These are phyloP conservation scores for Sarocladium strictum DNA, from an alignment of 2,329 filamentous ascomycete species.

Conservation along the genomic window DNA sequence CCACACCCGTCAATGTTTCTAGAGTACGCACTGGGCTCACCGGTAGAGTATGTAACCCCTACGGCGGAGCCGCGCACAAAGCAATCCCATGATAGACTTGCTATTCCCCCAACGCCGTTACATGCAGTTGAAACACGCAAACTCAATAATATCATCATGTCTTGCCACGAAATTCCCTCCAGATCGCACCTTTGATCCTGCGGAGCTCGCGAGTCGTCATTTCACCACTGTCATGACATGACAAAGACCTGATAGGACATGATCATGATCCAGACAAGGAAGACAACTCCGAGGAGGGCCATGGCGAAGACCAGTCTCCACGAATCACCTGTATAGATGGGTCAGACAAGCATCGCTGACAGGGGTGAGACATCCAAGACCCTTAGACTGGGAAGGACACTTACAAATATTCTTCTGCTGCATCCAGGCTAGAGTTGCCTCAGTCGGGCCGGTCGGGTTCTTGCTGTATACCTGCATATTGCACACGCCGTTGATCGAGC, in stretches of 20 bases:
- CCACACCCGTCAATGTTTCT: no score
- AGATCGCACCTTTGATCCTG: no score
- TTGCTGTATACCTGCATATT: constrained; percentile 49
- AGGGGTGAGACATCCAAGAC: no score
- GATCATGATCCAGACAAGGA: constrained; percentile 62
- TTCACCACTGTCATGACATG: constrained; percentile 24
- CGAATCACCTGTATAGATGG: constrained; percentile 41
- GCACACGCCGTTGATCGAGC: constrained; percentile 55
- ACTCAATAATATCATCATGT: background rate
- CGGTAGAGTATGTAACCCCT: no score
- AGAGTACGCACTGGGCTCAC: no score
- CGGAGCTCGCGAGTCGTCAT: no score
- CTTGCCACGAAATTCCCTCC: no score
- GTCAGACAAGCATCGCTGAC: constrained; percentile 13
- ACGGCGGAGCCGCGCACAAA: background rate
- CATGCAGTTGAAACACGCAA: background rate
- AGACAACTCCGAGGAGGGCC: constrained; percentile 51
- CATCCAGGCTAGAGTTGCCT: constrained; percentile 56
- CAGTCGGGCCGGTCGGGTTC: constrained; percentile 42
- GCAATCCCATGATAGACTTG: background rate
- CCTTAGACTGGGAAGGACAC: constrained; percentile 20
- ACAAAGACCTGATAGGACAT: constrained; percentile 62
- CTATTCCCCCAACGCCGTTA: background rate
- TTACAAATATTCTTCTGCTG: constrained; percentile 58
- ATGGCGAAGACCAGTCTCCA: constrained; percentile 63